Evolutionary conservation across 2,329 filamentous ascomycete genomes (phyloP), one percentile per base, ranked within the genome.

Genomic region (Pseudonectria foliicola): DNA sequence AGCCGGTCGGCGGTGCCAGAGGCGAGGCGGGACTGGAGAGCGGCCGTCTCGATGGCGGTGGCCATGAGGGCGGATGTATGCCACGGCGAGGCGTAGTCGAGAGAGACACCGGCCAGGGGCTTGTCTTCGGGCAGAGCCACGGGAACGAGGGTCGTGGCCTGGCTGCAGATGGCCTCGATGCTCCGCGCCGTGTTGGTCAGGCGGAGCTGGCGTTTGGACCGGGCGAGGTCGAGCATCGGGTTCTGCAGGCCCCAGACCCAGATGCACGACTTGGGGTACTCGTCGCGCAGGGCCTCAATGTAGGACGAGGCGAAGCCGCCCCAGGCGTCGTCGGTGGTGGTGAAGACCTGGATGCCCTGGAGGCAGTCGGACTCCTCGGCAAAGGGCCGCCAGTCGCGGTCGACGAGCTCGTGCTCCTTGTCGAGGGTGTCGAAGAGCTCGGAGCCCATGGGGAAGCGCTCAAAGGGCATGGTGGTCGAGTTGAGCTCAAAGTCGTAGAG

Each of bases 321-420:
- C 85, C 85, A 92, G 10, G 82, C 83, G 60, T 89, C 84, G 53
- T 90, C 85, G 6, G 80, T 63, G 4, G 75, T 74, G 3, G 80
- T 70, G 41, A 89, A 74, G 10, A 89, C 56, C 57, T 96, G 90
- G 13, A 98, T 68, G 0, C 83, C 90, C 60, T 95, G 89, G 63
- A 96, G 72, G 36, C 87, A 80, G 59, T 98, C 92, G 45, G 88
- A 92, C 61, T 96, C 92, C 63, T 98, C 92, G 3, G 82, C 77
- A 55, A 95, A 95, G 0, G 80, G 80, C 25, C 92, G 73, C 45
- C 95, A 66, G 57, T 98, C 90, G n/a, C 89, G 76, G 55, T 98
- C 92, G 4, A 95, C 66, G 5, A 96, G 61, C 50, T 95, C 90
- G 46, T 89, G 78, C 51, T 94, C 87, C 52, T 75, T 79, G 57